phyloP scores from a whole-genome alignment of 495 filamentous ascomycete genomes.

The Trypethelium eluteriae region DNA sequence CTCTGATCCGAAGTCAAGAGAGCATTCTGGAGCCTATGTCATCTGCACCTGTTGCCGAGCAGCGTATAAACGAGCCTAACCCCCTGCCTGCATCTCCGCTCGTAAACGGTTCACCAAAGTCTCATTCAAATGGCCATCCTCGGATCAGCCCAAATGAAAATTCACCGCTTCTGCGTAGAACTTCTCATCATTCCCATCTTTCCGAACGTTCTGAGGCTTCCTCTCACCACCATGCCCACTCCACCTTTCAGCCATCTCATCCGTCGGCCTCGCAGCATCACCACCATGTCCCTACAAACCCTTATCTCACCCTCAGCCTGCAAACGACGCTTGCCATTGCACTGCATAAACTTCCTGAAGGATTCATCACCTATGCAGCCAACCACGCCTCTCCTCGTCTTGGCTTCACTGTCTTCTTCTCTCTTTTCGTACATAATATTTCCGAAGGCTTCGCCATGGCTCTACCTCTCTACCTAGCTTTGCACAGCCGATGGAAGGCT shows the following conservation, averaged over 20 bases:
- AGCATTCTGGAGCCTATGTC: not conserved
- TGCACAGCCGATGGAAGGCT: conserved; percentile 64
- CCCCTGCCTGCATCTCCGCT: not conserved
- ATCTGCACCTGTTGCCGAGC: not conserved
- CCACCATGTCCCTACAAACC: conserved; percentile 94
- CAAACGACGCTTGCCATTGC: conserved; percentile 93
- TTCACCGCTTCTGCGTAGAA: conserved; percentile 6
- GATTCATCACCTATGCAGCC: conserved; percentile 96
- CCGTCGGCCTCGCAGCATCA: conserved; percentile 52
- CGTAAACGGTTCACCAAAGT: conserved; percentile 5
- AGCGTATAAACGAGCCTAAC: not conserved
- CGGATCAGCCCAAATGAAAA: not conserved
- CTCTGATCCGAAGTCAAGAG: not conserved
- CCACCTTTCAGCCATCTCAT: not conserved
- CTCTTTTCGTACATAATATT: conserved; percentile 95
- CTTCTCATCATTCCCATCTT: not conserved
- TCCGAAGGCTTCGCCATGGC: conserved; percentile 94
- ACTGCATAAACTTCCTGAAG: conserved; percentile 93
- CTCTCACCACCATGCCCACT: not conserved
- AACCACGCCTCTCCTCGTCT: conserved; percentile 88
- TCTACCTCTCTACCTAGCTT: conserved; percentile 80
- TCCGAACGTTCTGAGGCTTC: not conserved
- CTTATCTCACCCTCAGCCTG: conserved; percentile 83
- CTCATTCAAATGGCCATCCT: not conserved
- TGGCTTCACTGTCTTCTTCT: conserved; percentile 86